Conservation (phyloP, 768 basidiomycete species). For the Suillus subluteus region DNA sequence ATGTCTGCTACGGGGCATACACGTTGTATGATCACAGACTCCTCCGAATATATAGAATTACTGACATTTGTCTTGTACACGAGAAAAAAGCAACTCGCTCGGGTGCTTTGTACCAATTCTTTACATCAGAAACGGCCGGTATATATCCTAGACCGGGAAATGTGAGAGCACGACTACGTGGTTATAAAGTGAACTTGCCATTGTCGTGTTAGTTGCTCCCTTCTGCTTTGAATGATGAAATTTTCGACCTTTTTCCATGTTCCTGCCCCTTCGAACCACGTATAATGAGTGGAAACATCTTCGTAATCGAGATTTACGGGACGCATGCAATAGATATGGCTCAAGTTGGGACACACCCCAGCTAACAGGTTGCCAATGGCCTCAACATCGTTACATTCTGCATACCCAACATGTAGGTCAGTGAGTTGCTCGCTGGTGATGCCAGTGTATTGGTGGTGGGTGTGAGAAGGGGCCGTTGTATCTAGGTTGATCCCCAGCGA, state of each 20-base stretch:
- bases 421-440: background rate
- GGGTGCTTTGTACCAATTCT: too few relatives aligned
- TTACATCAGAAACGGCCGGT: background rate
- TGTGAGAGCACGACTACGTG: background rate
- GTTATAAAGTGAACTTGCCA: background rate
- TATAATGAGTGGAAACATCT: background rate
- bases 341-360: background rate
- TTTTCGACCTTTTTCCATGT: background rate
- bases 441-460: background rate
- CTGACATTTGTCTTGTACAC: too few relatives aligned
- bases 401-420: background rate
- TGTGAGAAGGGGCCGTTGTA: background rate
- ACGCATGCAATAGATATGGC: background rate
- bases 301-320: too few relatives aligned
- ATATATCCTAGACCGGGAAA: background rate
- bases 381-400: background rate
- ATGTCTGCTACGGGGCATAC: too few relatives aligned
- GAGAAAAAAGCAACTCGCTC: too few relatives aligned
- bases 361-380: background rate
- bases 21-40: too few relatives aligned
- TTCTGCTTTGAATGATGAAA: background rate
- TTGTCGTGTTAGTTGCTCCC: background rate
- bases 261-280: background rate
- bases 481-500: background rate
- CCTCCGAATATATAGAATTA: too few relatives aligned